These are phyloP conservation scores for Metarhizium album DNA, from an alignment of 2,329 filamentous ascomycete genomes.

Conservation along the genomic window DNA sequence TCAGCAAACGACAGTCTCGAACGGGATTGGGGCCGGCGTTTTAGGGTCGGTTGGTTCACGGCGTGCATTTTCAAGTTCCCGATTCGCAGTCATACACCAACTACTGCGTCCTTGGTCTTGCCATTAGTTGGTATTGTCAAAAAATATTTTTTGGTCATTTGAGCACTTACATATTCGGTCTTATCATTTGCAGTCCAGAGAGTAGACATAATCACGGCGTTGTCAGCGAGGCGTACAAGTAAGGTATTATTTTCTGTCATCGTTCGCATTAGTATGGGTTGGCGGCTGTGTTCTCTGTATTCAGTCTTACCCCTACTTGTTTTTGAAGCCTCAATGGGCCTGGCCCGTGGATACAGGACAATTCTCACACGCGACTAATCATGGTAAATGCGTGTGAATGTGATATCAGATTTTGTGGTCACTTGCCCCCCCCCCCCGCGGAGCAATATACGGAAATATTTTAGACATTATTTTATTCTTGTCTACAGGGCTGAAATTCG, in stretches of 20 bases:
- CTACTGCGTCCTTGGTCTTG: not conserved
- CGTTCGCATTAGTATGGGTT: not conserved
- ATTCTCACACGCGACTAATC: not conserved
- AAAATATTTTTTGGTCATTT: slow-evolving; percentile 52
- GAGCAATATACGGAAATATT: not conserved
- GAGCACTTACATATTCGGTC: not conserved
- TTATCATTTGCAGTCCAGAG: not conserved
- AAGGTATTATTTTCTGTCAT: slow-evolving; percentile 16
- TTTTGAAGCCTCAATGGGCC: not conserved
- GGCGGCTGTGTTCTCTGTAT: not conserved
- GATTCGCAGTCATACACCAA: not conserved
- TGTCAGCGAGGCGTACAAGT: slow-evolving; percentile 23
- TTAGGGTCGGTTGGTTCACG: slow-evolving; percentile 23
- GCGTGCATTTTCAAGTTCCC: not conserved
- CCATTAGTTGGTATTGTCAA: slow-evolving; percentile 29
- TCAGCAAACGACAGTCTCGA: slow-evolving; percentile 89
- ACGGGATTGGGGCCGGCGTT: slow-evolving; percentile 88
- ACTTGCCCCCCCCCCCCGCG: not conserved
- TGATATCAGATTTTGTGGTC: not conserved
- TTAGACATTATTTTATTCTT: not conserved
- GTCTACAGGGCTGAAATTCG: no score
- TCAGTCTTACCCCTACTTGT: not conserved
- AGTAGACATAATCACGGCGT: slow-evolving; percentile 17
- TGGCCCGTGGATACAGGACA: not conserved
- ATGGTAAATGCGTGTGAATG: not conserved